phyloP scores from a whole-genome alignment of 83 land plant species.

The Thuja plicata region DNA sequence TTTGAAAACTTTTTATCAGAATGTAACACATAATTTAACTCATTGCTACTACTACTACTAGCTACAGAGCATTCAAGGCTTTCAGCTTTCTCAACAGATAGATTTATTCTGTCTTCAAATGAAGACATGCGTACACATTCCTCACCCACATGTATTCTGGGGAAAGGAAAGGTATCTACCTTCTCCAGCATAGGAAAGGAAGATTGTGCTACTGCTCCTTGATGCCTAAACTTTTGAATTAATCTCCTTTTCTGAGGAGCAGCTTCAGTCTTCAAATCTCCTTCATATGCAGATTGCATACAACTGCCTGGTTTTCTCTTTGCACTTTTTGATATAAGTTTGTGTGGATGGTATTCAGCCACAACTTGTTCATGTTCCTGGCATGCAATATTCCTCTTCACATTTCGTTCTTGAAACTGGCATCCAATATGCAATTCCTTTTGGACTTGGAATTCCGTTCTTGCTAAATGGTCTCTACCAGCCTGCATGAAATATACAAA shows the following conservation, averaged over 20 bases:
- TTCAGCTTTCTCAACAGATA: constrained; percentile 37
- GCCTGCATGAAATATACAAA: background rate
- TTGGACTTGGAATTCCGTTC: background rate
- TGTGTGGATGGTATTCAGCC: constrained; percentile 1
- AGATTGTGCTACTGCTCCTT: background rate
- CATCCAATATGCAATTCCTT: background rate
- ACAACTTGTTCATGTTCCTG: background rate
- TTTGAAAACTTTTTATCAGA: constrained; percentile 15
- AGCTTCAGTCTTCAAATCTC: constrained; percentile 2
- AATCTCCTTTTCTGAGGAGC: constrained; percentile 12
- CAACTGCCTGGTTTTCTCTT: background rate
- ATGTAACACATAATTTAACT: constrained; percentile 9
- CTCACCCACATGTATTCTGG: constrained; percentile 34
- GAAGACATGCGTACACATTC: constrained; percentile 37
- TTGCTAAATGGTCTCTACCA: background rate
- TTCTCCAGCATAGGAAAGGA: constrained; percentile 21
- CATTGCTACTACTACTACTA: constrained; percentile 43
- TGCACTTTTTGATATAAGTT: background rate
- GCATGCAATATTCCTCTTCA: background rate
- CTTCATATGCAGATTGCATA: background rate
- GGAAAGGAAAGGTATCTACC: constrained; percentile 56
- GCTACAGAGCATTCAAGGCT: constrained; percentile 55
- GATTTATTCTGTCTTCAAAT: constrained; percentile 28
- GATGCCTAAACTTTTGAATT: constrained; percentile 6
- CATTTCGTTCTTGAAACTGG: background rate